Conservation (phyloP, 1,139 yeast genomes). For the Arxiozyma heterogenica region DNA sequence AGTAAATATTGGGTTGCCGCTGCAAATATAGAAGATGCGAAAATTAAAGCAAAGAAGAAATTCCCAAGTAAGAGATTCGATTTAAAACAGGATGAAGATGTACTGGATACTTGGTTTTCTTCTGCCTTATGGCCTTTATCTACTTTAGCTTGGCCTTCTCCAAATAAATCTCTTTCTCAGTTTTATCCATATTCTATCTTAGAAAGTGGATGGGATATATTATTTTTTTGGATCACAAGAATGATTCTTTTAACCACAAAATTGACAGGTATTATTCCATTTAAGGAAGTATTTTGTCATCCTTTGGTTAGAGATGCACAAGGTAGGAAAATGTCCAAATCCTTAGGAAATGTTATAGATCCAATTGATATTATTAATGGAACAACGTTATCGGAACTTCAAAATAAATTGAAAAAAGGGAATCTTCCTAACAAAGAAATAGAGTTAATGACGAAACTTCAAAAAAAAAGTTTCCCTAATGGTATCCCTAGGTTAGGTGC, state of each 20-base stretch:
- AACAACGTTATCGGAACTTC: slow-evolving; percentile 68
- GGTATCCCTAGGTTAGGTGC: slow-evolving; percentile 99
- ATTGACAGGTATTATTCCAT: slow-evolving; percentile 77
- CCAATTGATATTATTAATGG: slow-evolving; percentile 91
- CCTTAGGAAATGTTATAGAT: slow-evolving; percentile 91
- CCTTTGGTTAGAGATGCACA: slow-evolving; percentile 97
- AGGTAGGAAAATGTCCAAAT: slow-evolving; percentile 97
- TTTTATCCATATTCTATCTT: slow-evolving; percentile 86
- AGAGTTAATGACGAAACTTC: slow-evolving; percentile 78
- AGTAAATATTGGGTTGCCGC: slow-evolving; percentile 81
- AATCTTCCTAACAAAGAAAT: slow-evolving; percentile 84
- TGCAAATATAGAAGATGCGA: slow-evolving; percentile 70
- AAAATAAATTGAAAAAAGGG: slow-evolving; percentile 65
- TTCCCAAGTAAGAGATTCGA: slow-evolving; percentile 62
- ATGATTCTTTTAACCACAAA: slow-evolving; percentile 88
- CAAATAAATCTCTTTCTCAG: slow-evolving; percentile 58
- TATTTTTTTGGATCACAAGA: slow-evolving; percentile 97
- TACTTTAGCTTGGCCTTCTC: slow-evolving; percentile 89
- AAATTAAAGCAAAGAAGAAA: slow-evolving; percentile 59
- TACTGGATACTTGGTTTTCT: slow-evolving; percentile 96
- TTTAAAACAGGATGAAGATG: slow-evolving; percentile 92
- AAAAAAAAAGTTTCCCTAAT: slow-evolving; percentile 80
- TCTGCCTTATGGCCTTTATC: slow-evolving; percentile 97
- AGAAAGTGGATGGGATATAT: slow-evolving; percentile 98
- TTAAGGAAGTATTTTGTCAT: slow-evolving; percentile 94